A percentile compares a stretch with the other conserved stretches of the same genome.
phyloP scores from a whole-genome alignment of 176 grass and related monocot species.

The Bothriochloa decipiens region DNA sequence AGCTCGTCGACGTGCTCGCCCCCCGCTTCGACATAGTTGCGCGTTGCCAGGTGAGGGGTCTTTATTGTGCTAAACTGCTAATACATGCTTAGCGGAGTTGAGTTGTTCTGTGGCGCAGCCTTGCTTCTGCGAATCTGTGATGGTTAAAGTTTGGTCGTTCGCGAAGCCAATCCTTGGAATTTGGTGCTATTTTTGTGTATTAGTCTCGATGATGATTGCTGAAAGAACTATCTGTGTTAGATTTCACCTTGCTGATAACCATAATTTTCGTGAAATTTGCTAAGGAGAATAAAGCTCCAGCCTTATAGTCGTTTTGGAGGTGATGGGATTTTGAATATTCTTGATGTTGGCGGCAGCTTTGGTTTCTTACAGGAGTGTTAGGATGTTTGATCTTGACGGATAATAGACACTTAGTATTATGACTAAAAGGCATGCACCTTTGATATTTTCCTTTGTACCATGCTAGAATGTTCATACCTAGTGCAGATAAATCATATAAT shows the following conservation, averaged over 20 bases:
- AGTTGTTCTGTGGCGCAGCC: background rate
- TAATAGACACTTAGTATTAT: background rate
- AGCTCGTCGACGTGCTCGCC: slow-evolving; percentile 80
- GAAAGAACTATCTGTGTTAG: slow-evolving; percentile 1
- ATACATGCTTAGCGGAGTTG: slow-evolving; percentile 7
- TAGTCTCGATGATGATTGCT: slow-evolving; percentile 10
- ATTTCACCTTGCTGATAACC: slow-evolving; percentile 1
- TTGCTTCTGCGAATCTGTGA: background rate
- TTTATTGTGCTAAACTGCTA: background rate
- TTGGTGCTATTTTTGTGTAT: background rate
- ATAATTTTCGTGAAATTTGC: background rate
- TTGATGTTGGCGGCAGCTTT: background rate
- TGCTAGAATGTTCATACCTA: background rate
- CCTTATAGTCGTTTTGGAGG: background rate
- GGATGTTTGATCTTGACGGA: background rate
- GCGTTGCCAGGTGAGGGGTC: slow-evolving; percentile 60
- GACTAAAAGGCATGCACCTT: background rate
- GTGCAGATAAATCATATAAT: background rate
- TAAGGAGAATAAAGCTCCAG: slow-evolving; percentile 7
- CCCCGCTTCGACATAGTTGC: slow-evolving; percentile 74
- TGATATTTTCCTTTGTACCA: background rate
- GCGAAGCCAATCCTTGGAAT: background rate
- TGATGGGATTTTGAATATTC: background rate
- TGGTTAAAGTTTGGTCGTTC: background rate
- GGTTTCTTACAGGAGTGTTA: background rate